These are phyloP conservation scores for Mycena sanguinolenta DNA, from an alignment of 768 basidiomycete genomes.

Conservation along the genomic window DNA sequence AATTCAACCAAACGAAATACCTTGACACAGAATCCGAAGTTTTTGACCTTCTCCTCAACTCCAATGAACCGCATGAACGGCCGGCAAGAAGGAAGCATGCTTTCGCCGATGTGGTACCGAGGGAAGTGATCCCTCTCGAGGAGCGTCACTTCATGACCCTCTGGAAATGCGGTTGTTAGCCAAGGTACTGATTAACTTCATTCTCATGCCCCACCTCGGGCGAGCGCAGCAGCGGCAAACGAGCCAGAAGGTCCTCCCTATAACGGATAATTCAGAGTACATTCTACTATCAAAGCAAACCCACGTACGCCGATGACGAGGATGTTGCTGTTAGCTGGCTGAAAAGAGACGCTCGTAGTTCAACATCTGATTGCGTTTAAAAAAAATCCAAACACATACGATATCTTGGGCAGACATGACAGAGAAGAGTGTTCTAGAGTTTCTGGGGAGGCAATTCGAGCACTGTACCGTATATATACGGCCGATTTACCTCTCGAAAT, in stretches of 20 bases:
- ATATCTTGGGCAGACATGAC: not conserved
- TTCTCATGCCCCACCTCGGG: constrained; percentile 3
- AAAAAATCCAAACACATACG: not conserved
- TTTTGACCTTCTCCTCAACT: constrained; percentile 39
- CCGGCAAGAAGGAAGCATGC: constrained; percentile 51
- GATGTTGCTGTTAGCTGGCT: constrained; percentile 6
- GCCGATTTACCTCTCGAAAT: too few relatives aligned
- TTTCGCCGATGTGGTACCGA: constrained; percentile 55
- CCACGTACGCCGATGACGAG: constrained; percentile 12
- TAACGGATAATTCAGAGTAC: too few relatives aligned
- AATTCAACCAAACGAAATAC: not conserved
- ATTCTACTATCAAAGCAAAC: not conserved
- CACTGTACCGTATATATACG: too few relatives aligned
- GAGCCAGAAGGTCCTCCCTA: constrained; percentile 44
- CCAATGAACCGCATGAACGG: constrained; percentile 52
- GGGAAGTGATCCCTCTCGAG: constrained; percentile 45
- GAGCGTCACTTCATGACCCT: not conserved
- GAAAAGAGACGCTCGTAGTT: not conserved
- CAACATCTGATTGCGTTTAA: not conserved
- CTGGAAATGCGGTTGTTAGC: not conserved
- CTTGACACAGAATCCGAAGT: not conserved
- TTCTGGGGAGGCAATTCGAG: too few relatives aligned
- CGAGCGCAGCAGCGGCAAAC: constrained; percentile 45
- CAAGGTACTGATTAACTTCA: not conserved
- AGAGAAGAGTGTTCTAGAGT: too few relatives aligned